phyloP scores from a whole-genome alignment of 2,329 filamentous ascomycete species.

The Apiospora kogelbergensis region DNA sequence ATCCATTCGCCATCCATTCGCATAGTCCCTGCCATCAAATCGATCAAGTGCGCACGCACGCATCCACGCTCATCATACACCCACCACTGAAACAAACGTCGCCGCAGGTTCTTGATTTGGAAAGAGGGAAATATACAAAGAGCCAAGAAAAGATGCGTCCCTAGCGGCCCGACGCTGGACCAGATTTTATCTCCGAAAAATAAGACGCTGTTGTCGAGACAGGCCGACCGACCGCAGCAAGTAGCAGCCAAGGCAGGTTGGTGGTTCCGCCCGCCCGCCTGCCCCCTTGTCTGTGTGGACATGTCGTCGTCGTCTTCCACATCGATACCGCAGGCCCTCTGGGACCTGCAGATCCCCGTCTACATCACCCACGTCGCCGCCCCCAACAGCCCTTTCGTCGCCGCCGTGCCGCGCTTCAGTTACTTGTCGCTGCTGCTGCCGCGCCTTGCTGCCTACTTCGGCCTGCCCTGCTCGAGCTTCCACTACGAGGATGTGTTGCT shows the following conservation, averaged over 20 bases:
- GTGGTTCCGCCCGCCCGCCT: no score
- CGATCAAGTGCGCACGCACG: neutral
- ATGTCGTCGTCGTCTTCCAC: neutral
- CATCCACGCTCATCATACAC: neutral
- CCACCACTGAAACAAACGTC: neutral
- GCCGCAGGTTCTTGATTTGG: neutral
- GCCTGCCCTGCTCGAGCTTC: conserved; percentile 56
- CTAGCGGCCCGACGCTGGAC: neutral
- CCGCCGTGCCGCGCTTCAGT: conserved; percentile 56
- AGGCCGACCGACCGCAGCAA: neutral
- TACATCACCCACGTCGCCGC: conserved; percentile 52
- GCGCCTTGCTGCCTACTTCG: conserved; percentile 53
- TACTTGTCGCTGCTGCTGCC: conserved; percentile 60
- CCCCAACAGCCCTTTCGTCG: conserved; percentile 50
- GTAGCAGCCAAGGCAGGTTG: no score
- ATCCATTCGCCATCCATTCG: no score
- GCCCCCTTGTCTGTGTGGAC: neutral
- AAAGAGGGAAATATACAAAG: neutral
- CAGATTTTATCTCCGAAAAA: neutral
- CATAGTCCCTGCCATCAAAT: no score
- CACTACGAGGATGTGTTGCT: conserved; percentile 44
- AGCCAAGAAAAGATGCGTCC: neutral
- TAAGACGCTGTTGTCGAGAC: conserved; percentile 1
- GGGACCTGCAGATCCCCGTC: conserved; percentile 54
- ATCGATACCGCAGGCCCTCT: conserved; percentile 48